Percentiles rank a stretch among this genome's conserved stretches.
phyloP scores from a whole-genome alignment of 1,284 basidiomycete genomes.

The Cutaneotrichosporon cyanovorans region DNA sequence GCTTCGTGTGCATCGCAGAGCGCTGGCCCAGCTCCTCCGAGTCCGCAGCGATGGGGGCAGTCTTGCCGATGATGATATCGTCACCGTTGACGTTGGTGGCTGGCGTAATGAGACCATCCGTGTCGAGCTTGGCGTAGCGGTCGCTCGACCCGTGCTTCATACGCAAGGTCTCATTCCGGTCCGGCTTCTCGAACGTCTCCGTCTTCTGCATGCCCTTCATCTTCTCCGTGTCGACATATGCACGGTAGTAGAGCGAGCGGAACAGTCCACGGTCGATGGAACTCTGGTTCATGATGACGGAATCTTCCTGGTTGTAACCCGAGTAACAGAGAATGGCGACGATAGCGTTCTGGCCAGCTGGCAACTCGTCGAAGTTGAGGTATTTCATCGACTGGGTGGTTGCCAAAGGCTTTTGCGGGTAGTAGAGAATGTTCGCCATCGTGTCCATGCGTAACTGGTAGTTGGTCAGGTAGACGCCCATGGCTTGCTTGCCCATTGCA shows the following conservation, averaged over 20 bases:
- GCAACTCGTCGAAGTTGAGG: constrained; percentile 92
- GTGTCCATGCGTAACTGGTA: constrained; percentile 96
- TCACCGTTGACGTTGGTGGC: constrained; percentile 93
- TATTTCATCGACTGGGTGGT: constrained; percentile 99
- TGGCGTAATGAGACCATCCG: constrained; percentile 90
- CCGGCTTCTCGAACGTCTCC: constrained; percentile 97
- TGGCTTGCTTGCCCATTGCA: constrained; percentile 99
- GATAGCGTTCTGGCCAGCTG: constrained; percentile 95
- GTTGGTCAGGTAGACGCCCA: constrained; percentile 97
- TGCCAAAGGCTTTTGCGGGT: constrained; percentile 96
- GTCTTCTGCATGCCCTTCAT: constrained; percentile 85
- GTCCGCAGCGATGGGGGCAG: constrained; percentile 91
- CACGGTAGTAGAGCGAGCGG: constrained; percentile 96
- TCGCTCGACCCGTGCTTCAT: constrained; percentile 86
- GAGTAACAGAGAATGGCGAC: constrained; percentile 98
- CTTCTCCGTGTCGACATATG: constrained; percentile 98
- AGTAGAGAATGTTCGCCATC: constrained; percentile 97
- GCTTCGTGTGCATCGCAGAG: constrained; percentile 77
- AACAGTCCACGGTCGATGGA: constrained; percentile 97
- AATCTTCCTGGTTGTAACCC: constrained; percentile 99
- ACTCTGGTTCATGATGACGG: constrained; percentile 99
- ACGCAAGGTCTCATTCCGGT: constrained; percentile 81
- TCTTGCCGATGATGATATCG: constrained; percentile 99
- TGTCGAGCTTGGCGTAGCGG: constrained; percentile 90
- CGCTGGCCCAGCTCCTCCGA: constrained; percentile 95